Evolutionary conservation across 805 yeast genomes (phyloP).

Genomic region (Candida qinlingensis): DNA sequence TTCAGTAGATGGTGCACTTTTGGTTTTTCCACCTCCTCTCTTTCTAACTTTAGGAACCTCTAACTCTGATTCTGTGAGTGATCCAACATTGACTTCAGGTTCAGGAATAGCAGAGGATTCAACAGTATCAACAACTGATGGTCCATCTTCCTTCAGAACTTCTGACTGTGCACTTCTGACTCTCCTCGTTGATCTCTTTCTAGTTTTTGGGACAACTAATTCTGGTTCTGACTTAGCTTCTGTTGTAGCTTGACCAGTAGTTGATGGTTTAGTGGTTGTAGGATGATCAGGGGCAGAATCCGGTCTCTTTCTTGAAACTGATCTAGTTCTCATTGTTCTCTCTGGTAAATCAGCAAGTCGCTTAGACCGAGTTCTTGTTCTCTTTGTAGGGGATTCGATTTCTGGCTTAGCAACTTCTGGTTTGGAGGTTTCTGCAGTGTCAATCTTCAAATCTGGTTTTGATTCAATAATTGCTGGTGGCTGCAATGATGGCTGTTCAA

Average conservation of each 20-base stretch:
- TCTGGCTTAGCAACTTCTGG: background rate
- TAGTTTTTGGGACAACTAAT: background rate
- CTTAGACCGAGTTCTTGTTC: constrained; percentile 1
- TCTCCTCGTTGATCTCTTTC: constrained; percentile 13
- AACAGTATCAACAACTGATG: background rate
- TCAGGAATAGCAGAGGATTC: background rate
- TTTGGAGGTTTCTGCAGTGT: background rate
- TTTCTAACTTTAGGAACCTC: no score
- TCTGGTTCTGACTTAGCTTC: no score
- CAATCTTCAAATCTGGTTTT: background rate
- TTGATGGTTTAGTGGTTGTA: background rate
- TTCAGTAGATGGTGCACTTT: no score
- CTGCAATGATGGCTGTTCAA: background rate
- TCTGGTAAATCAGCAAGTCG: background rate
- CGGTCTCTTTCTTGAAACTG: background rate
- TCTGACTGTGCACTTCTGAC: background rate
- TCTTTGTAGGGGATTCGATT: constrained; percentile 1
- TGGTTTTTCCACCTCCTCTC: no score
- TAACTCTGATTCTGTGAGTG: no score
- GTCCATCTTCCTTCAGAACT: no score
- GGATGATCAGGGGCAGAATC: background rate
- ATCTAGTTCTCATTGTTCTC: background rate
- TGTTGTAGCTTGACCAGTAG: background rate
- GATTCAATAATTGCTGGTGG: background rate
- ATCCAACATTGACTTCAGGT: no score